Base-by-base conservation (phyloP, 306 rosid genomes). In the Arachis stenosperma region DNA sequence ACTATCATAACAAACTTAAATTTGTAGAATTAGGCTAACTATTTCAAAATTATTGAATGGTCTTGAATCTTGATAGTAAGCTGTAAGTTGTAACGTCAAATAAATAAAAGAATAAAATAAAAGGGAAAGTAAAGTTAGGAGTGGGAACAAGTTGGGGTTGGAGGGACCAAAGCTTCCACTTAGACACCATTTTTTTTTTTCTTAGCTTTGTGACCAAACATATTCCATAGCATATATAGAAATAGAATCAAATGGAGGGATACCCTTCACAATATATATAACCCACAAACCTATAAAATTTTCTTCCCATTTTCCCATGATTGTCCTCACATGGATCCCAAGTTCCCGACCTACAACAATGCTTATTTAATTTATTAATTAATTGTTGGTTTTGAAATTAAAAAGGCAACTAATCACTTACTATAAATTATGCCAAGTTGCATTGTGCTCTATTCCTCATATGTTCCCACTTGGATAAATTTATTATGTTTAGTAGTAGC, bases 291-390 rank as follows among this genome's bases (percentile, higher is more conserved):
- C 57, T 39, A 68, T 75, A 66, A 81, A n/a, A 61, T 9, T 44
- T 71, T 56, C 69, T 67, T 77, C 70, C 65, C 86, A 65, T 74
- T 80, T 81, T 73, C 86, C 84, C 85, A 86, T 84, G 79, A 84
- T 76, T 86, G 88, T 81, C 83, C 56, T 82, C 89, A 84, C 89
- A 82, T 84, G 90, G 87, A 80, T 75, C 76, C 76, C 79, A 80
- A 74, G 65, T 63, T 69, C 70, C 69, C 74, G 46, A 60, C 44
- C 78, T 70, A 75, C 47, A 56, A 27, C 70, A 8, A 6, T 33
- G 50, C 53, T 29, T 70, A 70, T 75, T 81, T 65, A 65, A 33
- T 33, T 33, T 22, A 40, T 40, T 40, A 4, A 40, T 4, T 40
- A 40, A 42, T 7, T 3, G 17, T 6, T 22, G 37, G 13, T 68